Conservation (phyloP, 1,139 yeast species). For the Debaryomycetaceae sp. region DNA sequence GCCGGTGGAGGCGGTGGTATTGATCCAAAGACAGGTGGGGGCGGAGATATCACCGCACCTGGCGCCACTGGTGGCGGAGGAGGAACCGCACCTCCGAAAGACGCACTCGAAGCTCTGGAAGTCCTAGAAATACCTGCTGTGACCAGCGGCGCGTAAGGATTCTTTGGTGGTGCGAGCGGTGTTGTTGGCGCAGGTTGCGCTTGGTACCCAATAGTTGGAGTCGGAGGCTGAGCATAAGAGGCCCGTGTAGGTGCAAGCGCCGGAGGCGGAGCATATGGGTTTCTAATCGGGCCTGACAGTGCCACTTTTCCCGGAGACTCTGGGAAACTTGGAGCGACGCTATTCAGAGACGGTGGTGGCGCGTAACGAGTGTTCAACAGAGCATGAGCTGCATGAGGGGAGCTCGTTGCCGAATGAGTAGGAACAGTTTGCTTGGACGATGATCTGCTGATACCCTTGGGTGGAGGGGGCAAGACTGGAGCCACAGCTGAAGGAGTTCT, state of each 20-base stretch:
- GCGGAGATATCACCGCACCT: constrained; percentile 10
- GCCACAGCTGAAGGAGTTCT: constrained; percentile 12
- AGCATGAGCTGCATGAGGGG: constrained; percentile 9
- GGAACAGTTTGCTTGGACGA: constrained; percentile 23
- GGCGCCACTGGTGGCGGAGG: constrained; percentile 19
- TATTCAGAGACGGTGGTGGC: constrained; percentile 23
- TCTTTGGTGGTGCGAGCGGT: constrained; percentile 23
- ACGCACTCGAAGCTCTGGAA: no score
- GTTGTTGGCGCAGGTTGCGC: constrained; percentile 6
- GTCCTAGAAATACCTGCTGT: constrained; percentile 4
- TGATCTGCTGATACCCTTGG: constrained; percentile 29
- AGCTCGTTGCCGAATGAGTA: constrained; percentile 10
- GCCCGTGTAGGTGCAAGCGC: constrained; percentile 16
- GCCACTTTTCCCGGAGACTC: constrained; percentile 12
- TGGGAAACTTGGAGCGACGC: constrained; percentile 7
- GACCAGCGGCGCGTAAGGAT: constrained; percentile 35
- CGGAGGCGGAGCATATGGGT: constrained; percentile 34
- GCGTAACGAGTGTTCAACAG: constrained; percentile 34
- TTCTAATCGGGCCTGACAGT: constrained; percentile 19
- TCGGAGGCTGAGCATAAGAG: constrained; percentile 19
- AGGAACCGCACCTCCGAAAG: constrained; percentile 11
- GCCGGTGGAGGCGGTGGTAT: constrained; percentile 21
- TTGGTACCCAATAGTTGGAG: constrained; percentile 9
- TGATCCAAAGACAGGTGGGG: constrained; percentile 14
- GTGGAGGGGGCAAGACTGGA: constrained; percentile 28